Evolutionary conservation across 2,329 filamentous ascomycete genomes (phyloP).

Genomic region (Aureobasidium sp.): DNA sequence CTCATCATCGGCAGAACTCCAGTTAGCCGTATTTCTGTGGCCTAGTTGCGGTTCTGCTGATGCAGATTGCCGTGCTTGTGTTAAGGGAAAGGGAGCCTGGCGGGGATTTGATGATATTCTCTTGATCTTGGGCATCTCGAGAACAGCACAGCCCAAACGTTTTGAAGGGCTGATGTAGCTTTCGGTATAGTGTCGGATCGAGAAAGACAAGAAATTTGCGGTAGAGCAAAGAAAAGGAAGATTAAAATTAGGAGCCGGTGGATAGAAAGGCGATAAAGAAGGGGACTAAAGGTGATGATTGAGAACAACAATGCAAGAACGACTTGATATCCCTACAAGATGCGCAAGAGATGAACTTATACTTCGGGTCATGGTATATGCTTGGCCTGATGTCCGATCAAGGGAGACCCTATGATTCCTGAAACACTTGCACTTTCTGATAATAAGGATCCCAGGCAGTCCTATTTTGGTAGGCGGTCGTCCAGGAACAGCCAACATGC

Average conservation of each 20-base stretch:
- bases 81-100: conserved; percentile 18
- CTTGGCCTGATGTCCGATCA: conserved; percentile 1
- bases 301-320: not conserved
- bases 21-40: conserved; percentile 39
- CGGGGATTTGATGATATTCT: conserved; percentile 20
- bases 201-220: not conserved
- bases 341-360: not conserved
- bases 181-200: not conserved
- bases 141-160: not conserved
- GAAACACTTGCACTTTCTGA: not conserved
- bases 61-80: conserved; percentile 24
- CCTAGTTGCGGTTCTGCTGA: conserved; percentile 17
- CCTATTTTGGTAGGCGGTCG: conserved; percentile 4
- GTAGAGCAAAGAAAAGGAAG: conserved; percentile 14
- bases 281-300: conserved; percentile 12
- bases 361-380: conserved; percentile 6
- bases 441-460: not conserved
- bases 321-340: not conserved
- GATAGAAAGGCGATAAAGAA: not conserved
- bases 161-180: not conserved
- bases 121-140: conserved; percentile 36
- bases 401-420: conserved; percentile 1
- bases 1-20: conserved; percentile 67
- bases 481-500: not conserved
- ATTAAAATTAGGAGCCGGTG: conserved; percentile 5